Conservation (phyloP, 2,329 filamentous ascomycete genomes). For the Sphaerulina vaccinii region DNA sequence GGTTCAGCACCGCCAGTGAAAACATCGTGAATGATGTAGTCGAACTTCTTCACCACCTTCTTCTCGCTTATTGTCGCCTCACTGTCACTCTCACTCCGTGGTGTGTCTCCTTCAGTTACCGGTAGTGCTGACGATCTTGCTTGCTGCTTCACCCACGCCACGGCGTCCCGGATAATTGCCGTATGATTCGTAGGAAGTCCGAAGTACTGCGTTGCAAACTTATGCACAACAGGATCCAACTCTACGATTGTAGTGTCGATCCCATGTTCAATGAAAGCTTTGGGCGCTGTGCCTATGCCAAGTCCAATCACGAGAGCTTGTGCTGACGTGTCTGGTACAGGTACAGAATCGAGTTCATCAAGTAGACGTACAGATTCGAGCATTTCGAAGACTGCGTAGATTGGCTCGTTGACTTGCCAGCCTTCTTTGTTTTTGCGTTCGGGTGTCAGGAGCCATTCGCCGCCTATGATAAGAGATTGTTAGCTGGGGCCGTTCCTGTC, state of each 20-base stretch:
- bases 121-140: slow-evolving; percentile 25
- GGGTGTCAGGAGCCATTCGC: slow-evolving; percentile 73
- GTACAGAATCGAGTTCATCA: slow-evolving; percentile 52
- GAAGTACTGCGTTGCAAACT: slow-evolving; percentile 82
- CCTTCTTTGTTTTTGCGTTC: slow-evolving; percentile 39
- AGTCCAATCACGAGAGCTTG: slow-evolving; percentile 83
- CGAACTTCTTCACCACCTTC: slow-evolving; percentile 51
- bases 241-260: slow-evolving; percentile 93
- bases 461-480: slow-evolving; percentile 51
- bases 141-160: slow-evolving; percentile 62
- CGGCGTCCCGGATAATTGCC: slow-evolving; percentile 78
- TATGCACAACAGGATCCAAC: slow-evolving; percentile 85
- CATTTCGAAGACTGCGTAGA: slow-evolving; percentile 95
- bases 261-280: slow-evolving; percentile 80
- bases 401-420: slow-evolving; percentile 69
- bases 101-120: slow-evolving; percentile 1
- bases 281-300: slow-evolving; percentile 87
- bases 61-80: neutral
- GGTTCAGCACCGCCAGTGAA: slow-evolving; percentile 97
- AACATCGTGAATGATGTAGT: slow-evolving; percentile 96
- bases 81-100: neutral
- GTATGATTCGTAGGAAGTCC: slow-evolving; percentile 73
- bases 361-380: slow-evolving; percentile 87
- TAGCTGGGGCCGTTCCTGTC: neutral
- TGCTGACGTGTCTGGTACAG: slow-evolving; percentile 38